Percentiles rank a stretch among this genome's conserved stretches.
Evolutionary conservation across 768 basidiomycete species (phyloP).

Genomic region (Crucibulum laeve): DNA sequence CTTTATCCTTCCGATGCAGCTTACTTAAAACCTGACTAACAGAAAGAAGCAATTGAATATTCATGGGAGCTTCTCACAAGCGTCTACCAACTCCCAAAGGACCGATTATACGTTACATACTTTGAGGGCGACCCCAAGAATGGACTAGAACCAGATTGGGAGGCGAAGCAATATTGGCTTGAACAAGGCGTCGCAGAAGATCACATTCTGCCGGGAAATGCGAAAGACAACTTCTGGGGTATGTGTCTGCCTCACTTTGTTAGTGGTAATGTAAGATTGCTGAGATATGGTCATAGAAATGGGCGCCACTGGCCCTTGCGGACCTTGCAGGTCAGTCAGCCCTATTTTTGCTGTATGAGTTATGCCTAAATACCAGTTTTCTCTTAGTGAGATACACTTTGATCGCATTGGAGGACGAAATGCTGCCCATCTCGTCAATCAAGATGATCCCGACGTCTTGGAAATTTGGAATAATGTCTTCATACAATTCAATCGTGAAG

Average conservation of each 20-base stretch:
- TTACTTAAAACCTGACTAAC: conserved; percentile 6
- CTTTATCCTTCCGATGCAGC: neutral
- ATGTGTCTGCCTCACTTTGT: conserved; percentile 16
- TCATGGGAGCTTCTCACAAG: conserved; percentile 94
- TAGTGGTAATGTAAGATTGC: neutral
- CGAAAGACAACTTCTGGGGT: conserved; percentile 99
- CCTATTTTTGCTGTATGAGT: neutral
- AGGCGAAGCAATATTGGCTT: conserved; percentile 85
- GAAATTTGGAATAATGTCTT: conserved; percentile 99
- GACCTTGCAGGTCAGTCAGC: conserved; percentile 76
- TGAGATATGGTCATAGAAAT: conserved; percentile 61
- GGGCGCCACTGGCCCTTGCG: conserved; percentile 97
- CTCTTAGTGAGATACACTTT: conserved; percentile 94
- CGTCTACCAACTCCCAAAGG: conserved; percentile 83
- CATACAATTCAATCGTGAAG: conserved; percentile 97
- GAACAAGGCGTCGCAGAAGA: conserved; percentile 85
- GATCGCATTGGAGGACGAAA: conserved; percentile 98
- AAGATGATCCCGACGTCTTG: conserved; percentile 94
- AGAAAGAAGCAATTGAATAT: conserved; percentile 91
- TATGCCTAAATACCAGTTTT: neutral
- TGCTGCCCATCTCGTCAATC: conserved; percentile 88
- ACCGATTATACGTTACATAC: conserved; percentile 95
- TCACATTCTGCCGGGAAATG: conserved; percentile 89
- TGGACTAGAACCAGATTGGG: conserved; percentile 82
- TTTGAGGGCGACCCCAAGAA: conserved; percentile 91